phyloP scores from a whole-genome alignment of 257 asterid species.

The Gardenia jasminoides region DNA sequence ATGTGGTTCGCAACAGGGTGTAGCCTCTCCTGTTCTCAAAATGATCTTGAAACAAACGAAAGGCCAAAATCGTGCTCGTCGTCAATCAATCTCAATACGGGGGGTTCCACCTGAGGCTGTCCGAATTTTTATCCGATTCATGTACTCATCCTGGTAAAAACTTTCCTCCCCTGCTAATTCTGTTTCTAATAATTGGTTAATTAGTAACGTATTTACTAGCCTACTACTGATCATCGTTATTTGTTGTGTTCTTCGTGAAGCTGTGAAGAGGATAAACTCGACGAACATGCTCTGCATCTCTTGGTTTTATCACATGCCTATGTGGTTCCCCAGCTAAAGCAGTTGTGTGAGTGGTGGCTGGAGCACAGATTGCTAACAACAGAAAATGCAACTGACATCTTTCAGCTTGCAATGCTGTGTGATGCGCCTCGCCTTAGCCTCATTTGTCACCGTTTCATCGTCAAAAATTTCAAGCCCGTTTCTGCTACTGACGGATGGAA shows the following conservation, averaged over 20 bases:
- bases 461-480: slow-evolving; percentile 57
- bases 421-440: slow-evolving; percentile 80
- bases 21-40: slow-evolving; percentile 74
- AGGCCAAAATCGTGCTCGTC: slow-evolving; percentile 27
- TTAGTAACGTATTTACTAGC: neutral
- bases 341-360: slow-evolving; percentile 56
- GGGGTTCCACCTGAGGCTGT: slow-evolving; percentile 91
- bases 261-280: slow-evolving; percentile 65
- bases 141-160: slow-evolving; percentile 80
- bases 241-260: slow-evolving; percentile 26
- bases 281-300: slow-evolving; percentile 58
- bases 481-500: slow-evolving; percentile 74
- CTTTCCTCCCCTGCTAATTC: neutral
- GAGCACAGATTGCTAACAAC: slow-evolving; percentile 48
- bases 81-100: slow-evolving; percentile 44
- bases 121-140: slow-evolving; percentile 61
- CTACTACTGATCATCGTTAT: slow-evolving; percentile 4
- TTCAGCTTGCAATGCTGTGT: slow-evolving; percentile 81
- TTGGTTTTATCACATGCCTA: slow-evolving; percentile 75
- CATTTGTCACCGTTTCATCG: slow-evolving; percentile 64
- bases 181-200: neutral
- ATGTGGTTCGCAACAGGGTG: slow-evolving; percentile 47
- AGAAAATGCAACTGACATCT: slow-evolving; percentile 67
- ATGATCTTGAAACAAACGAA: slow-evolving; percentile 44
- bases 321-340: slow-evolving; percentile 56